phyloP scores from a whole-genome alignment of 306 rosid genomes.

The Cucumis melo region DNA sequence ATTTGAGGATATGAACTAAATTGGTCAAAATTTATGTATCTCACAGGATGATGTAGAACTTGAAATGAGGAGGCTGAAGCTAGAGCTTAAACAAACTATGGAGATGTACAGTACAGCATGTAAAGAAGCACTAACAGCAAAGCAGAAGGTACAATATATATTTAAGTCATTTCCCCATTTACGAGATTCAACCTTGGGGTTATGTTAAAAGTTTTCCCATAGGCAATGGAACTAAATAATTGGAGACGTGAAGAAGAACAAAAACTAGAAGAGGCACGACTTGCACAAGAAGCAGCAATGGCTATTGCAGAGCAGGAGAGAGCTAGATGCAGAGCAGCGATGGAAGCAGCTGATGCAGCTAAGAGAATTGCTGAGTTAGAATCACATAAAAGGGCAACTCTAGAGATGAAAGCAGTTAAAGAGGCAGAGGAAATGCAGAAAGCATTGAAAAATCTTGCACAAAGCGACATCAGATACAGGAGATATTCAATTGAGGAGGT shows the following conservation, averaged over 20 bases:
- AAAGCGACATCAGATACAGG: conserved; percentile 46
- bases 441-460: conserved; percentile 38
- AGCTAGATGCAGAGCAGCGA: conserved; percentile 57
- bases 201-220: background rate
- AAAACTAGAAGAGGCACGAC: conserved; percentile 48
- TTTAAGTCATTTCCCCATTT: background rate
- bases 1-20: background rate
- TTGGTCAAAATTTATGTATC: conserved; percentile 8
- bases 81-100: conserved; percentile 91
- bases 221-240: conserved; percentile 48
- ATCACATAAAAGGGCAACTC: conserved; percentile 34
- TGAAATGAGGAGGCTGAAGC: conserved; percentile 77
- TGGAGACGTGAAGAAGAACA: conserved; percentile 53
- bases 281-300: conserved; percentile 56
- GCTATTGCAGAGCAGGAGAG: conserved; percentile 75
- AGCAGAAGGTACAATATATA: conserved; percentile 43
- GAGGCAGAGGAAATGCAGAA: conserved; percentile 63
- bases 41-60: conserved; percentile 67
- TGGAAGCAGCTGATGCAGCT: conserved; percentile 72
- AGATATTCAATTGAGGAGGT: conserved; percentile 68
- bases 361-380: conserved; percentile 61
- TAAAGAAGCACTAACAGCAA: conserved; percentile 62
- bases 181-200: background rate
- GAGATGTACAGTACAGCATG: conserved; percentile 73
- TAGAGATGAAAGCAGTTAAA: conserved; percentile 39